Base-by-base conservation (phyloP, 371 early-diverging fungal genomes). In the Mortierella sp. region DNA sequence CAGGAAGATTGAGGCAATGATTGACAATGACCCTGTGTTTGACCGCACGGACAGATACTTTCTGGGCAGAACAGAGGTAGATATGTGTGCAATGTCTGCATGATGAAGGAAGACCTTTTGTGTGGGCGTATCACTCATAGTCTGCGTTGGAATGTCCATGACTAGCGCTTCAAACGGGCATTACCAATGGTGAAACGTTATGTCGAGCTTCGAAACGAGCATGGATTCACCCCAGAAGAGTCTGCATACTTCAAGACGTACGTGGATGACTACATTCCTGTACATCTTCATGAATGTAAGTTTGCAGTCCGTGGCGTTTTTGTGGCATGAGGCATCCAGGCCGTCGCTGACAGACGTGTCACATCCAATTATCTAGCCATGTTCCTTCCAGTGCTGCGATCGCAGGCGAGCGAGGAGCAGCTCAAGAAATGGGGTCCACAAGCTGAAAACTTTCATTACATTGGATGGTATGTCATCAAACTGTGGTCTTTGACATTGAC, bases 391-490 rank as follows among this genome's bases (percentile, higher is more conserved):
- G 84, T 85, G 2, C 76, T 91, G 40, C 70, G 80, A 50, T 71
- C 81, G 24, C 90, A 90, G 62, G 85, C 82, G 16, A 83, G 82
- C 10, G 82, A 81, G 27, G 90, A 90, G 68, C 91, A 91, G 68
- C 74, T 80, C 56, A 80, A 82, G 61, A 59, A 80, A 60, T 90
- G 88, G 80, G 76, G 85, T 27, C 78, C 82, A 53, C 81, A 81
- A 0, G 89, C 87, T 54, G 79, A 79, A 37, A 78, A 83, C 54
- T 87, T 80, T 65, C 81, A 83, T 51, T 86, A 88, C 51, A 83
- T 91, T 34, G 90, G 90, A 49, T 90, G 89, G 71, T 73, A 67
- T n/a, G n/a, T n/a, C n/a, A n/a, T n/a, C n/a, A n/a, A n/a, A n/a
- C n/a, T n/a, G n/a, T n/a, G n/a, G n/a, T n/a, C n/a, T n/a, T n/a